These are phyloP conservation scores for Phanerochaete sordida DNA, from an alignment of 768 basidiomycete species.

Conservation along the genomic window DNA sequence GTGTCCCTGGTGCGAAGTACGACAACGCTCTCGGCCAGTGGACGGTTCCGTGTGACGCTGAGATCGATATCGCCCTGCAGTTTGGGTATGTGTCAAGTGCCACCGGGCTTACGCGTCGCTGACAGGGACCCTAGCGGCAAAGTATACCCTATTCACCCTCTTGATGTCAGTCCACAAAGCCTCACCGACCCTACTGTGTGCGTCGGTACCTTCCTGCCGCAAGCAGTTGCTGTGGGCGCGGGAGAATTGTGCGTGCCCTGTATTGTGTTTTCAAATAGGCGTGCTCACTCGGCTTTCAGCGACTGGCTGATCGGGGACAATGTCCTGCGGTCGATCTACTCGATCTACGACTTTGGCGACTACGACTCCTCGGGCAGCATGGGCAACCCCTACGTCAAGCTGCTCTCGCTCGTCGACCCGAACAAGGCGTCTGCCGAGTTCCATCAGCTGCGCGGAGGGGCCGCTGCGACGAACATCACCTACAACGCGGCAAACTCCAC, in stretches of 20 bases:
- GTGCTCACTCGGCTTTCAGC: slow-evolving; percentile 31
- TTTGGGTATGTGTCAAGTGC: slow-evolving; percentile 50
- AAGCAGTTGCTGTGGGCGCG: slow-evolving; percentile 49
- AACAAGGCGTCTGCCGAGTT: slow-evolving; percentile 70
- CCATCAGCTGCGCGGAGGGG: slow-evolving; percentile 62
- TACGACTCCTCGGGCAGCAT: slow-evolving; percentile 58
- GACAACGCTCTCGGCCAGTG: slow-evolving; percentile 54
- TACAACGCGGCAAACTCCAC: slow-evolving; percentile 47
- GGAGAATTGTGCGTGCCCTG: slow-evolving; percentile 59
- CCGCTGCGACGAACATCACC: slow-evolving; percentile 62
- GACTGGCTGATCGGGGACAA: slow-evolving; percentile 86
- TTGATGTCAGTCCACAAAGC: slow-evolving; percentile 61
- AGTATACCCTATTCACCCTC: slow-evolving; percentile 74
- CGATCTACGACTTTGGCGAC: slow-evolving; percentile 84
- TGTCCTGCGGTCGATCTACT: slow-evolving; percentile 77
- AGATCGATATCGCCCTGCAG: slow-evolving; percentile 78
- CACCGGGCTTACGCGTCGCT: background rate
- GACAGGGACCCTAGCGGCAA: slow-evolving; percentile 44
- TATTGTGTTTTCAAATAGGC: background rate
- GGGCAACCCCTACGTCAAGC: slow-evolving; percentile 76
- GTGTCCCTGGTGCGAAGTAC: slow-evolving; percentile 59
- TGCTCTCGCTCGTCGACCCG: slow-evolving; percentile 68
- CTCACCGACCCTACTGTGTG: slow-evolving; percentile 47
- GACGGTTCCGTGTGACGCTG: slow-evolving; percentile 68
- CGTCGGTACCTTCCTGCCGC: slow-evolving; percentile 74